phyloP scores from a whole-genome alignment of 176 grass and related monocot genomes.

The Poa pratensis region DNA sequence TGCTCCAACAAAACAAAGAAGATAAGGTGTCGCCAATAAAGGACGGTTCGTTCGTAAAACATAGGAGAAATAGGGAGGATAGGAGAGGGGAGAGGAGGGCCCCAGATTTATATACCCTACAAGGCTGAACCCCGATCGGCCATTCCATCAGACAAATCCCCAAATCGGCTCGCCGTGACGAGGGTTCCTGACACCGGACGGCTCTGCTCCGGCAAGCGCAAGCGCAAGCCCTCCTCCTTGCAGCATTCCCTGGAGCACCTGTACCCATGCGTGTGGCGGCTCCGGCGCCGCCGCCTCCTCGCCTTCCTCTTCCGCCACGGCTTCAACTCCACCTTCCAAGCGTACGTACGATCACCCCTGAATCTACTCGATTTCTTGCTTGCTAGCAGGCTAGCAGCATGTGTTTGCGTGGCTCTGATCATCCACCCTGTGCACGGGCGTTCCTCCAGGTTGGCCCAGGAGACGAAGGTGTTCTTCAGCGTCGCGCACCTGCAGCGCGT shows the following conservation, averaged over 20 bases:
- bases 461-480: background rate
- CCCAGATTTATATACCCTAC: no score
- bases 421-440: background rate
- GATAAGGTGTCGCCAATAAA: no score
- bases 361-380: background rate
- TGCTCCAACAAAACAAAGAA: no score
- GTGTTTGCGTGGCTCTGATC: background rate
- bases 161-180: background rate
- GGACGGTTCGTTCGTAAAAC: no score
- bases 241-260: slow-evolving; percentile 18
- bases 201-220: background rate
- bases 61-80: no score
- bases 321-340: slow-evolving; percentile 4
- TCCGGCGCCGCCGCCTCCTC: slow-evolving; percentile 32
- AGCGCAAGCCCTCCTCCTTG: background rate
- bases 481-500: slow-evolving; percentile 27
- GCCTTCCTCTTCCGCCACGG: slow-evolving; percentile 22
- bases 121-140: no score
- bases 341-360: background rate
- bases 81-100: no score
- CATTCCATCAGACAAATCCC: background rate
- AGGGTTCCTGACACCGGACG: background rate
- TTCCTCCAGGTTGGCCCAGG: background rate
- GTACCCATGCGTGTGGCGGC: slow-evolving; percentile 20
- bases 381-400: no score